phyloP scores from a whole-genome alignment of 1,139 yeast species.

The Lodderomyces jiufengensis region DNA sequence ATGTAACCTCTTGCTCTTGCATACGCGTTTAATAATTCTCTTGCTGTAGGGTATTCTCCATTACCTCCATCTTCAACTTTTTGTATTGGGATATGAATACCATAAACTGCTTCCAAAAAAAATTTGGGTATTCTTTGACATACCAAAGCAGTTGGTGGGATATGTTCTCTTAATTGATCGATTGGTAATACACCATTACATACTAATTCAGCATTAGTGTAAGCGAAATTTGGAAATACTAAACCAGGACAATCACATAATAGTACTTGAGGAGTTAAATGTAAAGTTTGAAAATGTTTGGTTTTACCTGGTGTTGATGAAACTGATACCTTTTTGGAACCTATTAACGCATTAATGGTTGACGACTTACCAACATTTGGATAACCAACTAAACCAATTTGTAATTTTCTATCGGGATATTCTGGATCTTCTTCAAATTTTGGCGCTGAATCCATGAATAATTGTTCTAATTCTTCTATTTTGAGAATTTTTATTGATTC shows the following conservation, averaged over 20 bases:
- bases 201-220: slow-evolving; percentile 93
- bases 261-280: slow-evolving; percentile 74
- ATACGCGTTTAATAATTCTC: slow-evolving; percentile 84
- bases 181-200: slow-evolving; percentile 98
- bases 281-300: slow-evolving; percentile 96
- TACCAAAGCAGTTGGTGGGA: slow-evolving; percentile 87
- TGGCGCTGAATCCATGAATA: slow-evolving; percentile 81
- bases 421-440: slow-evolving; percentile 52
- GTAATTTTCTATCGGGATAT: slow-evolving; percentile 61
- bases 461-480: slow-evolving; percentile 78
- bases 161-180: slow-evolving; percentile 90
- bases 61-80: slow-evolving; percentile 84
- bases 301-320: slow-evolving; percentile 99
- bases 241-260: slow-evolving; percentile 99
- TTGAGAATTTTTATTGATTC: slow-evolving; percentile 59
- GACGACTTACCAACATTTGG: slow-evolving; percentile 97
- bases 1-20: slow-evolving; percentile 96
- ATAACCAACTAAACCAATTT: slow-evolving; percentile 95
- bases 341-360: slow-evolving; percentile 91
- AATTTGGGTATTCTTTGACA: slow-evolving; percentile 86
- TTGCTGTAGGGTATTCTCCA: slow-evolving; percentile 78
- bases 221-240: slow-evolving; percentile 97
- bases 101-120: slow-evolving; percentile 87
- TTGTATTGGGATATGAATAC: slow-evolving; percentile 79
- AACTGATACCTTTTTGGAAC: slow-evolving; percentile 94